These are phyloP conservation scores for Ustilago trichophora DNA, from an alignment of 1,284 basidiomycete species.

Conservation along the genomic window DNA sequence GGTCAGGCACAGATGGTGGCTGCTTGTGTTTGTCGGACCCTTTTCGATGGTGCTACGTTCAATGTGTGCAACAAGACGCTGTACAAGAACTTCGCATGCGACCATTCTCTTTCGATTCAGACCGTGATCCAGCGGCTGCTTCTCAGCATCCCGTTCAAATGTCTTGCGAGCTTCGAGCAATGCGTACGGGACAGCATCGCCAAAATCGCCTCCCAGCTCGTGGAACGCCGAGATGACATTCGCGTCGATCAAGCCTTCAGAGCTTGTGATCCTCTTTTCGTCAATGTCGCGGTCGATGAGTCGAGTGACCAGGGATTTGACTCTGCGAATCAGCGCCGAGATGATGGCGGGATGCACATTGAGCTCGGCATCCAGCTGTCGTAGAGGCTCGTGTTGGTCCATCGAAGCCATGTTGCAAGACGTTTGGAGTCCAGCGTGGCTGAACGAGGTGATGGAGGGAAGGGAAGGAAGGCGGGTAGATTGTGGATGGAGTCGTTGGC, in stretches of 20 bases:
- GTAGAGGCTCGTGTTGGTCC: slow-evolving; percentile 21
- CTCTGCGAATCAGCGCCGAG: slow-evolving; percentile 49
- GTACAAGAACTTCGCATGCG: slow-evolving; percentile 53
- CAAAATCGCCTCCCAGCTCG: slow-evolving; percentile 53
- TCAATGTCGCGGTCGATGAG: slow-evolving; percentile 54
- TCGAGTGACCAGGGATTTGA: slow-evolving; percentile 38
- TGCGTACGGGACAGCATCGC: slow-evolving; percentile 53
- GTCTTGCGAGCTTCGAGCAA: slow-evolving; percentile 50
- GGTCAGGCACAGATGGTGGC: slow-evolving; percentile 43
- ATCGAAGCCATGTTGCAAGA: slow-evolving; percentile 12
- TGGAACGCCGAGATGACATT: slow-evolving; percentile 48
- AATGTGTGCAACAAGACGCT: slow-evolving; percentile 48
- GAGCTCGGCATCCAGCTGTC: slow-evolving; percentile 32
- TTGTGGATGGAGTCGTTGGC: too few relatives aligned
- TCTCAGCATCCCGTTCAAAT: slow-evolving; percentile 34
- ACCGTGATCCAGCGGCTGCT: slow-evolving; percentile 27
- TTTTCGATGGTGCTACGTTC: slow-evolving; percentile 30
- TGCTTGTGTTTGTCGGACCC: neutral
- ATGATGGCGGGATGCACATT: slow-evolving; percentile 49
- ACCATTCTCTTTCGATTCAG: slow-evolving; percentile 32
- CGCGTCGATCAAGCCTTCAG: slow-evolving; percentile 46
- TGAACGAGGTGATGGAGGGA: neutral
- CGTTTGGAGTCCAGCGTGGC: neutral
- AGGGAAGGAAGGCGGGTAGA: too few relatives aligned
- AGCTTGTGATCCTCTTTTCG: slow-evolving; percentile 41